These are phyloP conservation scores for Basipetospora chlamydospora DNA, from an alignment of 2,329 filamentous ascomycete genomes.

Conservation along the genomic window DNA sequence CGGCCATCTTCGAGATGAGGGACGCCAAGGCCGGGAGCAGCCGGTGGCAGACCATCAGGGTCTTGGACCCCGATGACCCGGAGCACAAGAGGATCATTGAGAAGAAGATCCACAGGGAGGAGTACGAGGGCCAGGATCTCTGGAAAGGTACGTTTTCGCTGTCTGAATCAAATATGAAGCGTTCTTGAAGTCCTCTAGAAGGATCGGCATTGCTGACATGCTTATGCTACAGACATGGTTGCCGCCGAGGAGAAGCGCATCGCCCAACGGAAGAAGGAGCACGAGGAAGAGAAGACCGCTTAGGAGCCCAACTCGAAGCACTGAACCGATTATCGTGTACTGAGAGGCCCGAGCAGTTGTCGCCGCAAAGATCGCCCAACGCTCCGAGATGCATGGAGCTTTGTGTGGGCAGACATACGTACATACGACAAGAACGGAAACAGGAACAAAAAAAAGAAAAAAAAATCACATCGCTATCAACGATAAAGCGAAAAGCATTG, in stretches of 20 bases:
- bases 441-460: too few relatives aligned
- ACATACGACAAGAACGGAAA: too few relatives aligned
- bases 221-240: conserved; percentile 53
- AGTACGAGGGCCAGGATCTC: conserved; percentile 77
- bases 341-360: too few relatives aligned
- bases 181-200: too few relatives aligned
- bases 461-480: too few relatives aligned
- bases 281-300: too few relatives aligned
- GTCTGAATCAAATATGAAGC: background rate
- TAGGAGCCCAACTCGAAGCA: too few relatives aligned
- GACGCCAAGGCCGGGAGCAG: conserved; percentile 66
- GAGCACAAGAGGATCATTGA: conserved; percentile 72
- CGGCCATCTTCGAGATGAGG: conserved; percentile 63
- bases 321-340: too few relatives aligned
- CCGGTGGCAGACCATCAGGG: conserved; percentile 72
- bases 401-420: too few relatives aligned
- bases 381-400: too few relatives aligned
- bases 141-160: conserved; percentile 57
- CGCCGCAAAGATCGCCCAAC: too few relatives aligned
- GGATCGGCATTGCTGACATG: conserved; percentile 10
- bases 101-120: conserved; percentile 76
- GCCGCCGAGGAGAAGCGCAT: conserved; percentile 58
- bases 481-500: too few relatives aligned
- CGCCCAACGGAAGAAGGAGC: conserved; percentile 21
- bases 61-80: conserved; percentile 68